These are phyloP conservation scores for Nemophila menziesii DNA, from an alignment of 257 asterid genomes.

Conservation along the genomic window DNA sequence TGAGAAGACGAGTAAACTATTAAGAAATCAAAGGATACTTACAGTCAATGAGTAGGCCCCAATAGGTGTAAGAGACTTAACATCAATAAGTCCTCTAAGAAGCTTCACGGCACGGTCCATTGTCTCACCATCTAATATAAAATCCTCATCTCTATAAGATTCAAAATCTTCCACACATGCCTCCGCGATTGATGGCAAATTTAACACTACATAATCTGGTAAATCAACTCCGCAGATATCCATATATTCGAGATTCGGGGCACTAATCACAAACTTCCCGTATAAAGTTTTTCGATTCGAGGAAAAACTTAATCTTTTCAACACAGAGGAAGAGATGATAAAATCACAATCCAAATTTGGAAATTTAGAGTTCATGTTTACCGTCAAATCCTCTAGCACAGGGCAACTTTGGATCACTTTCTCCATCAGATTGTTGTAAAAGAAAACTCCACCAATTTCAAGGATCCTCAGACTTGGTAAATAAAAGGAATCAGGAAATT, in stretches of 20 bases:
- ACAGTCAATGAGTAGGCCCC: no score
- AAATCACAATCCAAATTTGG: background rate
- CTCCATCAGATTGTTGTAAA: background rate
- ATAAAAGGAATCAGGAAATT: background rate
- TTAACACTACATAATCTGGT: background rate
- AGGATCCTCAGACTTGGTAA: no score
- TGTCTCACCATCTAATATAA: background rate
- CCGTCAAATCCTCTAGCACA: slow-evolving; percentile 1
- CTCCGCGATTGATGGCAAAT: background rate
- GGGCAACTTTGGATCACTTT: slow-evolving; percentile 2
- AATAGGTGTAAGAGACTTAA: background rate
- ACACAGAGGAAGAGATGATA: background rate
- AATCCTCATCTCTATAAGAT: background rate
- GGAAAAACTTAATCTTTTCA: background rate
- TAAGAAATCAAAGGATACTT: background rate
- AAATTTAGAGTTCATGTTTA: no score
- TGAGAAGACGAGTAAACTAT: no score
- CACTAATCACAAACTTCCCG: slow-evolving; percentile 1
- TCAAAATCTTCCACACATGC: no score
- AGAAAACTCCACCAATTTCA: no score
- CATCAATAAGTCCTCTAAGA: background rate
- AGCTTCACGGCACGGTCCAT: background rate
- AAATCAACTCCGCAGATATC: background rate
- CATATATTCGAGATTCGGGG: background rate
- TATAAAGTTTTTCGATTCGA: background rate